Percentiles rank a stretch among this genome's conserved stretches.
phyloP scores from a whole-genome alignment of 805 yeast genomes.

The Dipodascopsis tothii region DNA sequence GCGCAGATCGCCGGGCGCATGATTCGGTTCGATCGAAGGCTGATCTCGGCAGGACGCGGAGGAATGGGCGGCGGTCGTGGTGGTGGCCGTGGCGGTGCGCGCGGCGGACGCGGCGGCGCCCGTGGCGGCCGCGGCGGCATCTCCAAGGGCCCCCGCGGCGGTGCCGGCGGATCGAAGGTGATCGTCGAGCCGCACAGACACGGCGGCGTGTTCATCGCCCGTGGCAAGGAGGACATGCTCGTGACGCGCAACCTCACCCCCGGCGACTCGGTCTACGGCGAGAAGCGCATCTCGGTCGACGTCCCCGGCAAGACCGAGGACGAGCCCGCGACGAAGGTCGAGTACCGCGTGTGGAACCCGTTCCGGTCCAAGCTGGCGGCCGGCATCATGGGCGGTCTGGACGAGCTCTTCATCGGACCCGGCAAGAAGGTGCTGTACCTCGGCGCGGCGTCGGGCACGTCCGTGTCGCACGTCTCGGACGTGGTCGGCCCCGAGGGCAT shows the following conservation, averaged over 20 bases:
- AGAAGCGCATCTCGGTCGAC: conserved; percentile 89
- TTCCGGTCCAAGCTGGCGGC: conserved; percentile 99
- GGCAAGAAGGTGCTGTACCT: conserved; percentile 94
- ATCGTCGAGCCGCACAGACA: conserved; percentile 98
- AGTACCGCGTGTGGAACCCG: conserved; percentile 99
- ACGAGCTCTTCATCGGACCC: conserved; percentile 93
- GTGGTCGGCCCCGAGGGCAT: conserved; percentile 98
- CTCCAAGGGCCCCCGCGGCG: conserved; percentile 51
- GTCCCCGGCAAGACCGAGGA: conserved; percentile 80
- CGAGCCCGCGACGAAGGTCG: conserved; percentile 68
- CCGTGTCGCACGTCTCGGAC: conserved; percentile 96
- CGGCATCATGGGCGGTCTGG: conserved; percentile 99
- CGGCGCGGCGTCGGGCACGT: conserved; percentile 99
- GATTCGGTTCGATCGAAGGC: too few species aligned
- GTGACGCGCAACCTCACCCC: conserved; percentile 96
- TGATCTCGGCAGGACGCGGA: too few species aligned
- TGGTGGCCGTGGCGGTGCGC: conserved; percentile 36
- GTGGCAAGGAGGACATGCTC: conserved; percentile 97
- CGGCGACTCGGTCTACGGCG: conserved; percentile 98
- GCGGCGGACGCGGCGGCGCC: conserved; percentile 47
- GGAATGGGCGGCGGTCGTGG: too few species aligned
- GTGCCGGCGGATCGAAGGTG: conserved; percentile 78
- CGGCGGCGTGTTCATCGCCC: conserved; percentile 90
- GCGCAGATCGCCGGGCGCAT: too few species aligned
- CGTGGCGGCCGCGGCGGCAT: conserved; percentile 47